A percentile compares a stretch with the other conserved stretches of the same genome.
phyloP scores from a whole-genome alignment of 352 stramenopile species.

The Globisporangium splendens region DNA sequence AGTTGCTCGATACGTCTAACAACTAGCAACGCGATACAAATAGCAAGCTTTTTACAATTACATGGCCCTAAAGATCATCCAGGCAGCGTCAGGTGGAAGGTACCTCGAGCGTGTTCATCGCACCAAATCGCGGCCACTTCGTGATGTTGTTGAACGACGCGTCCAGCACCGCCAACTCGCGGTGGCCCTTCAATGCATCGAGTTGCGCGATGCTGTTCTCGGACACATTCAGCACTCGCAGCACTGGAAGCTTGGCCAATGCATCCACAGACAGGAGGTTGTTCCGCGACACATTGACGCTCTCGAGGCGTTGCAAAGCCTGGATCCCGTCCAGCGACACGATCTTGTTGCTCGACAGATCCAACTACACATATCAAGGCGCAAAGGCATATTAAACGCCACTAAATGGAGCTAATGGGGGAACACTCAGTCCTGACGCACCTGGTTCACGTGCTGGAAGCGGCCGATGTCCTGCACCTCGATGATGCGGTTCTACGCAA shows the following conservation, averaged over 20 bases:
- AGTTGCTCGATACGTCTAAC: constrained; percentile 61
- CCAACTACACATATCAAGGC: constrained; percentile 24
- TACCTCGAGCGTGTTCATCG: constrained; percentile 45
- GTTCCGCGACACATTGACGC: constrained; percentile 49
- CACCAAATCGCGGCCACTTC: constrained; percentile 46
- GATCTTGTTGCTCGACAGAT: constrained; percentile 60
- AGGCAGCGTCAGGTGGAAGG: not conserved
- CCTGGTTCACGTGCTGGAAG: constrained; percentile 46
- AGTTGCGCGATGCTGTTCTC: constrained; percentile 55
- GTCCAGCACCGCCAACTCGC: constrained; percentile 42
- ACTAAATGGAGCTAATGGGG: too few relatives aligned
- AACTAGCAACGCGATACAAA: constrained; percentile 22
- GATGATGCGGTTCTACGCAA: constrained; percentile 49
- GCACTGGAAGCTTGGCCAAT: constrained; percentile 26
- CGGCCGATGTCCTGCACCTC: constrained; percentile 35
- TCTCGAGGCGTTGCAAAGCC: constrained; percentile 35
- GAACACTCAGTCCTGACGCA: not conserved
- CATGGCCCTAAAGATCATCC: not conserved
- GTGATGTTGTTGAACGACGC: constrained; percentile 55
- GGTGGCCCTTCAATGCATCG: constrained; percentile 30
- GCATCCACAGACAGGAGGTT: constrained; percentile 40
- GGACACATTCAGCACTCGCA: constrained; percentile 51
- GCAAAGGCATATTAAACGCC: not conserved
- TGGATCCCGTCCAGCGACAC: constrained; percentile 49
- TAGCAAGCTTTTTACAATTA: not conserved